phyloP scores from a whole-genome alignment of 1,284 basidiomycete species.

The Termitomyces sp. region DNA sequence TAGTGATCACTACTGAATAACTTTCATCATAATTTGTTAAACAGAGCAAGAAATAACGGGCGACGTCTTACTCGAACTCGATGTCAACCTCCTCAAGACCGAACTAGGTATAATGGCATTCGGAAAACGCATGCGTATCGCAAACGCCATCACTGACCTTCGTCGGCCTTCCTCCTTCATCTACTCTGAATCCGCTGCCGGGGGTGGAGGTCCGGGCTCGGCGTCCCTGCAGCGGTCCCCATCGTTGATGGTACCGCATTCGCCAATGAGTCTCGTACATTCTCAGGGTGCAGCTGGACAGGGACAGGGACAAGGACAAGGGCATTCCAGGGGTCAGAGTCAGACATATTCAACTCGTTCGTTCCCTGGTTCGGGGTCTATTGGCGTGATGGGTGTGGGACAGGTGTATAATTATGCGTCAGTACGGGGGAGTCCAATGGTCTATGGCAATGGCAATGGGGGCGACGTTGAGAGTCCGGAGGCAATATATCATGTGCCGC shows the following conservation, averaged over 20 bases:
- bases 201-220: conserved; percentile 16
- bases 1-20: background rate
- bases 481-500: background rate
- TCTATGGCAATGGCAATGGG: background rate
- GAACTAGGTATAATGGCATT: conserved; percentile 95
- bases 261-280: conserved; percentile 13
- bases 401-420: conserved; percentile 23
- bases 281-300: conserved; percentile 17
- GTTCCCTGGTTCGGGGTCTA: conserved; percentile 25
- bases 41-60: conserved; percentile 97
- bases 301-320: background rate
- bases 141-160: conserved; percentile 92
- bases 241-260: background rate
- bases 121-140: conserved; percentile 91
- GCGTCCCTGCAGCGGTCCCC: conserved; percentile 4
- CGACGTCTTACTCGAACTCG: conserved; percentile 93
- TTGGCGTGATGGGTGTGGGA: background rate
- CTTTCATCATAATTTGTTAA: background rate
- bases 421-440: background rate
- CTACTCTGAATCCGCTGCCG: conserved; percentile 33
- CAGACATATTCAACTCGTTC: conserved; percentile 42
- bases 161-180: conserved; percentile 59
- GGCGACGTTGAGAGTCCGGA: background rate
- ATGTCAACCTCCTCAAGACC: conserved; percentile 86
- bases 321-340: conserved; percentile 36